Base-by-base conservation (phyloP, 2,329 filamentous ascomycete species). In the Ophiostoma tasmaniense region DNA sequence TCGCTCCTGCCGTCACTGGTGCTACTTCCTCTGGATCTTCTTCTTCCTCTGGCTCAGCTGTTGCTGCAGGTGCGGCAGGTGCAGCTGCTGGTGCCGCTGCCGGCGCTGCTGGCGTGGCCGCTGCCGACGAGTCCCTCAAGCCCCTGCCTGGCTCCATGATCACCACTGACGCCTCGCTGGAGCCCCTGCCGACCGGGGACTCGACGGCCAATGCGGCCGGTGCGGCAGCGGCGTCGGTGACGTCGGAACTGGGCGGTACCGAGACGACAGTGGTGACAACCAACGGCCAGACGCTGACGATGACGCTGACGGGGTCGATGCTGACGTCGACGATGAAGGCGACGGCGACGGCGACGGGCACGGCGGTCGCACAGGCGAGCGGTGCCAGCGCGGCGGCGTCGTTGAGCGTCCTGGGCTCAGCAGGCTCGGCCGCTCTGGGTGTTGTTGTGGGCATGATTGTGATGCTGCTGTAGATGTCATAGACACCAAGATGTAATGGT, bases 211-310 rank as follows among this genome's bases (percentile, higher is more conserved):
- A 35, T 37, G 50, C 17, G 6, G 66, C 37, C 22, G 61, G 35
- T 42, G 22, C 67, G 1, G 59, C 62, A 11, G 64, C 66, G 1
- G 22, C 42, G 13, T 17, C 64, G 11, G 64, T 30, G 55, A 30
- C 55, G 2, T 61, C 25, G 13, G 22, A 17, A 6, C 55, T 61
- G 50, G 64, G 70, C 66, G 68, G 69, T 59, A 68, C 69, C 17
- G 52, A 65, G 45, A 72, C 71, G n/a, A 69, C 69, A 66, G 69
- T 71, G 11, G 69, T 70, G 67, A 72, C 71, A 17, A 72, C 70
- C 66, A 52, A 70, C 69, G 70, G 71, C 37, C 42, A 55, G 62
- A 71, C 68, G 13, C 61, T 69, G n/a, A 72, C 70, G 1, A 67
- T 68, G 68, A 71, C 69, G 1, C 69, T 69, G 69, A 71, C 71